Evolutionary conservation across 1,284 basidiomycete species (phyloP).

Genomic region (Fomes fomentarius): DNA sequence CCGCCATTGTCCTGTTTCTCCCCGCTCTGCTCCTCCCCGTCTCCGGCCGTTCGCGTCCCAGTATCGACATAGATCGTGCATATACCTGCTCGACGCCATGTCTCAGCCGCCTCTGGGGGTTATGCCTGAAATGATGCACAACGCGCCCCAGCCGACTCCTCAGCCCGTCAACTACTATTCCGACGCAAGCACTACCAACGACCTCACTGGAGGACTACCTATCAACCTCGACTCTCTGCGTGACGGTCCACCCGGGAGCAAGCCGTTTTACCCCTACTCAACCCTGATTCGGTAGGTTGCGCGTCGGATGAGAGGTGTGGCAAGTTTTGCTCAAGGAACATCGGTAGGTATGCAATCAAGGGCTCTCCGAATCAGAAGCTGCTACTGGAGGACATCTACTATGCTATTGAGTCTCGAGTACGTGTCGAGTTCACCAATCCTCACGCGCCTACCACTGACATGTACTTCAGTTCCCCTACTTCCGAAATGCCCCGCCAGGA

Average conservation of each 20-base stretch:
- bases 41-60: slow-evolving; percentile 6
- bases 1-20: slow-evolving; percentile 18
- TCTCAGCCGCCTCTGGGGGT: slow-evolving; percentile 46
- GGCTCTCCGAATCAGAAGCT: slow-evolving; percentile 83
- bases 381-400: slow-evolving; percentile 84
- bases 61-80: slow-evolving; percentile 8
- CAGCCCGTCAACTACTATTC: slow-evolving; percentile 67
- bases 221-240: slow-evolving; percentile 83
- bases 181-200: slow-evolving; percentile 46
- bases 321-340: background rate
- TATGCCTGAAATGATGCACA: slow-evolving; percentile 42
- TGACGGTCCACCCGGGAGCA: slow-evolving; percentile 81
- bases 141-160: slow-evolving; percentile 17
- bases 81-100: slow-evolving; percentile 22
- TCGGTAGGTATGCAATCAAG: slow-evolving; percentile 80
- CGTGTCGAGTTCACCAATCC: slow-evolving; percentile 32
- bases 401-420: slow-evolving; percentile 84
- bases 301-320: background rate
- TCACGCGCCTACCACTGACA: slow-evolving; percentile 6
- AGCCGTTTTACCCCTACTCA: slow-evolving; percentile 86
- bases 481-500: slow-evolving; percentile 77
- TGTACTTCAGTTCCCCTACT: slow-evolving; percentile 74
- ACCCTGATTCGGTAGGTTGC: slow-evolving; percentile 77
- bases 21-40: slow-evolving; percentile 1
- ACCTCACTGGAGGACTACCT: slow-evolving; percentile 78